Base-by-base conservation (phyloP, 345 rosid species). In the Aquilaria malaccensis region DNA sequence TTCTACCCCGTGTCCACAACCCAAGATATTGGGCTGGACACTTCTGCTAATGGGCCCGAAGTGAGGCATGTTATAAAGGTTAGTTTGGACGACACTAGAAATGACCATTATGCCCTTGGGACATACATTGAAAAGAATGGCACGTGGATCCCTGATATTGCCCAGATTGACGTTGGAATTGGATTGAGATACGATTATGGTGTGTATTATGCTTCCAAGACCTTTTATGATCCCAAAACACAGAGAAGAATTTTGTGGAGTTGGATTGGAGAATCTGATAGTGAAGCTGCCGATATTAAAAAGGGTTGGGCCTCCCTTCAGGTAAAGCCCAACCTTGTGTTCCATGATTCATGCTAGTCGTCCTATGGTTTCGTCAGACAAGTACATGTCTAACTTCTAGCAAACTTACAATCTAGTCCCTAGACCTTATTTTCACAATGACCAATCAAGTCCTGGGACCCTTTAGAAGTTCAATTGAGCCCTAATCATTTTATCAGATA, bases 251-350 rank as follows among this genome's bases (percentile, higher is more conserved):
- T 86, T 15, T 50, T 86, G 78, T 86, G 93, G 93, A 84, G 93
- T 30, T 86, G 93, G 93, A 78, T 86, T 58, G 71, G 80, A 10
- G 93, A 86, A 52, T 80, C 87, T 7, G 93, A 86, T 63, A 81
- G 85, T 50, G 85, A 81, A 74, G 59, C 43, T 11, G 85, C 89
- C 1, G 93, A 86, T 56, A 77, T 80, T 2, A 71, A 59, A 77
- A 86, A 83, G 67, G 93, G 93, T 63, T 86, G 93, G 93, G 87
- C 89, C 10, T 86, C 89, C 6, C 68, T 86, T 68, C 93, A 85
- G 88, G 92, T 85, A 48, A 48, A 37, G 43, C 43, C 43, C 43
- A 22, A 22, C 22, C 22, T 22, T 22, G 22, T 22, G 22, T 22
- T 22, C 22, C 22, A 22, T 22, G 22, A 22, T 22, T 22, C 1